Base-by-base conservation (phyloP, 2,329 filamentous ascomycete species). In the Colletotrichum brevisporum region DNA sequence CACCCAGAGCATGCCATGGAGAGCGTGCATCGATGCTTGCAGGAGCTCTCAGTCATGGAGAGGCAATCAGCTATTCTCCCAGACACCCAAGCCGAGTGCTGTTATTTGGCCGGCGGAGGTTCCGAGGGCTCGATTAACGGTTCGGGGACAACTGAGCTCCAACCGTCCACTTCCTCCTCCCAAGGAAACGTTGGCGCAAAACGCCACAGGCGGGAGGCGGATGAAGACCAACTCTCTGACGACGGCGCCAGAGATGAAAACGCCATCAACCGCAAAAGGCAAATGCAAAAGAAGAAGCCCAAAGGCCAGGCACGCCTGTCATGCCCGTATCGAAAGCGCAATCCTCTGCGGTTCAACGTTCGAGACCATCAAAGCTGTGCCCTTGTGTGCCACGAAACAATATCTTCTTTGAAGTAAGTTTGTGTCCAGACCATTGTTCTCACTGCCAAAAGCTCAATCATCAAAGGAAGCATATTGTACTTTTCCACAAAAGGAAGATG, bases 351-450 rank as follows among this genome's bases (percentile, higher is more conserved):
- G 15, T 47, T 47, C 43, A 47, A 47, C 15, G 43, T 47, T 47
- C 43, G 43, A 12, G 43, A 47, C 15, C n/a, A 47, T 18, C 43
- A 47, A 15, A 47, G 43, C 4, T 47, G 43, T 47, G 43, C 13
- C 5, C 43, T 47, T 12, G 43, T 47, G 6, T 6, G 10, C 43
- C 43, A 45, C 43, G 43, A 45, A 5, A 45, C 43, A 45, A 45
- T 45, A 45, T 45, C 43, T 45, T 45, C 43, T 45, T 13, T 45
- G 43, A 45, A 45, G 43, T 45, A 45, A 45, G 43, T 45, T 45
- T 10, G 6, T 45, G 43, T 15, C 43, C n/a, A n/a, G n/a, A n/a
- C n/a, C n/a, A n/a, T n/a, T n/a, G n/a, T n/a, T n/a, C n/a, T n/a
- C n/a, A n/a, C n/a, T n/a, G n/a, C 5, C 43, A 45, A 5, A 13